These are phyloP conservation scores for Geosmithia putterillii DNA, from an alignment of 2,329 filamentous ascomycete species.

Conservation along the genomic window DNA sequence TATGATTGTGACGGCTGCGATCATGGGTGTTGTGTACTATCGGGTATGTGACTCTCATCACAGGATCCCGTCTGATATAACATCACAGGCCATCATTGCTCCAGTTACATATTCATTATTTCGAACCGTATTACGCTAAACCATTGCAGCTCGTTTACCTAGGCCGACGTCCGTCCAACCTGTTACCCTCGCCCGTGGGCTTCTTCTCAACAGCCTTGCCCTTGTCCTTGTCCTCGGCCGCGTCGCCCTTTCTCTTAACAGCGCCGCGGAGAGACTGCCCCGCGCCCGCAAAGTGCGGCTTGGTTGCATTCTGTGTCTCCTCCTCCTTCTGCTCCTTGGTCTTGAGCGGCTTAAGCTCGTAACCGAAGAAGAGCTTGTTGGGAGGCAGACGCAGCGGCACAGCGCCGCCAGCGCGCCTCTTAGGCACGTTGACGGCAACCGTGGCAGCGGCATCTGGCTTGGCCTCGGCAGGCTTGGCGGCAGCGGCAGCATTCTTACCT, in stretches of 20 bases:
- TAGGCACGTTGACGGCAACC: conserved; percentile 14
- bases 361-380: conserved; percentile 94
- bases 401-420: conserved; percentile 38
- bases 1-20: no score
- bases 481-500: conserved; percentile 53
- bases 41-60: no score
- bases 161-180: conserved; percentile 28
- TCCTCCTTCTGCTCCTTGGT: conserved; percentile 60
- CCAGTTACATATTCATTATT: no score
- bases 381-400: conserved; percentile 64
- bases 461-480: conserved; percentile 58
- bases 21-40: no score
- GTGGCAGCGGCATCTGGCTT: conserved; percentile 7
- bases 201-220: conserved; percentile 35
- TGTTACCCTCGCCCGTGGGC: conserved; percentile 25
- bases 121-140: not conserved
- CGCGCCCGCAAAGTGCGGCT: conserved; percentile 70
- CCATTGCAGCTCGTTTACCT: conserved; percentile 6
- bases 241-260: conserved; percentile 59
- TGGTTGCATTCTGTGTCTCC: conserved; percentile 46
- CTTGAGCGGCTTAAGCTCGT: conserved; percentile 81
- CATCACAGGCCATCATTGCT: no score
- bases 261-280: conserved; percentile 66
- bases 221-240: conserved; percentile 35
- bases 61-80: no score